Conservation (phyloP, 768 basidiomycete genomes). For the Lepiota subincarnata region DNA sequence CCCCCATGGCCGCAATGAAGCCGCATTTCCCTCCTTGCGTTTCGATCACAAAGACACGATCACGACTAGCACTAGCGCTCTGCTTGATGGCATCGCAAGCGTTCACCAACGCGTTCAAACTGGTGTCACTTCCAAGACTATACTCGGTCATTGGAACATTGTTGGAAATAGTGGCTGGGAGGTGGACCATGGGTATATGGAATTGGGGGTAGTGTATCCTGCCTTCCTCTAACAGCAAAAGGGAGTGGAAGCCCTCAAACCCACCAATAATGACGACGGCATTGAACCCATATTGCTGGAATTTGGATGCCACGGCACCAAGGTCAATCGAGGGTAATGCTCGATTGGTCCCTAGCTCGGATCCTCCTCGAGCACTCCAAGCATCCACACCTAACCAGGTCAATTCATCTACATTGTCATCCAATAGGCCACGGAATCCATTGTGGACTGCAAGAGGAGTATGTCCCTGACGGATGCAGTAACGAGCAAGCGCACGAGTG, state of each 20-base stretch:
- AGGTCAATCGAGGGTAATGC: constrained; percentile 81
- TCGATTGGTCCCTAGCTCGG: constrained; percentile 96
- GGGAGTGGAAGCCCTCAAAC: constrained; percentile 87
- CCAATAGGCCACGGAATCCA: constrained; percentile 91
- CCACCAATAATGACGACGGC: constrained; percentile 89
- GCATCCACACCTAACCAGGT: constrained; percentile 97
- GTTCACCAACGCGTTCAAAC: constrained; percentile 93
- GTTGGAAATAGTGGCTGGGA: constrained; percentile 97
- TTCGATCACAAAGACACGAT: constrained; percentile 96
- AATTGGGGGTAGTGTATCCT: constrained; percentile 84
- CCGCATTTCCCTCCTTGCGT: constrained; percentile 97
- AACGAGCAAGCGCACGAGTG: constrained; percentile 89
- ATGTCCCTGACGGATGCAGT: constrained; percentile 90
- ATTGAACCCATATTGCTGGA: constrained; percentile 81
- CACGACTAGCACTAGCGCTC: constrained; percentile 92
- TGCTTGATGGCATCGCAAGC: constrained; percentile 99
- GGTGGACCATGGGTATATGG: constrained; percentile 92
- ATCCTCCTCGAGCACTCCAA: constrained; percentile 95
- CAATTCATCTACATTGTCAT: constrained; percentile 80
- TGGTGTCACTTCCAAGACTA: constrained; percentile 95
- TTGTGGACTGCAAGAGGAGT: constrained; percentile 91
- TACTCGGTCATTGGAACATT: constrained; percentile 98
- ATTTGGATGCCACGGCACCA: constrained; percentile 83
- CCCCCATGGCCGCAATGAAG: constrained; percentile 93
- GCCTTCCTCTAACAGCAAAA: constrained; percentile 75